Evolutionary conservation across 768 basidiomycete species (phyloP).

Genomic region (Trametes villosa): DNA sequence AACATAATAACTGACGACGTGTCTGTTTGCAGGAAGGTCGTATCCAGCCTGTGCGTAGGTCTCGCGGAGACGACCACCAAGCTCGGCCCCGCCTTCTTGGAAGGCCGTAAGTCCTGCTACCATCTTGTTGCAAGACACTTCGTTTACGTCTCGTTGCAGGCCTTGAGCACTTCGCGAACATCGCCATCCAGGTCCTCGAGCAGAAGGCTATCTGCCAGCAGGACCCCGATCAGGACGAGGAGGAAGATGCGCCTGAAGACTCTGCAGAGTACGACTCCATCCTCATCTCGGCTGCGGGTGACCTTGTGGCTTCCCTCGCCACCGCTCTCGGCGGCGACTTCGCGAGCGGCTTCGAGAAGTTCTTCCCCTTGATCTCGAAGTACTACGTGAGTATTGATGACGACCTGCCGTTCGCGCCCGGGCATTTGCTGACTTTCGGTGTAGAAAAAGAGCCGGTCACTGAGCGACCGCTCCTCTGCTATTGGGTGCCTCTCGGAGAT

Average conservation of each 20-base stretch:
- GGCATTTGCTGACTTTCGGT: background rate
- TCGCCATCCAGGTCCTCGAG: slow-evolving; percentile 85
- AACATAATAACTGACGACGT: slow-evolving; percentile 26
- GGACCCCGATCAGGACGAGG: slow-evolving; percentile 91
- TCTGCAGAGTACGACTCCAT: slow-evolving; percentile 97
- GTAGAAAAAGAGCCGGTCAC: slow-evolving; percentile 83
- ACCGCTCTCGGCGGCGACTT: slow-evolving; percentile 87
- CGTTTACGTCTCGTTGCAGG: slow-evolving; percentile 43
- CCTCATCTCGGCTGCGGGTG: slow-evolving; percentile 90
- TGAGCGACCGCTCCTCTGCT: slow-evolving; percentile 90
- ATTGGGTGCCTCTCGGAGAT: slow-evolving; percentile 96
- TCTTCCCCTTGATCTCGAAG: slow-evolving; percentile 87
- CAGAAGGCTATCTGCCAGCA: slow-evolving; percentile 97
- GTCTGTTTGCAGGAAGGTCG: slow-evolving; percentile 68
- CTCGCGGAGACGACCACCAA: slow-evolving; percentile 92
- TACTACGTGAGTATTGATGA: slow-evolving; percentile 73
- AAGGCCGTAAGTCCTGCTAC: slow-evolving; percentile 61
- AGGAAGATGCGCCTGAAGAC: slow-evolving; percentile 83
- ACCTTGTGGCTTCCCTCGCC: slow-evolving; percentile 90
- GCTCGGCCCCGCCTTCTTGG: slow-evolving; percentile 86
- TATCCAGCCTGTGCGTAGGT: slow-evolving; percentile 83
- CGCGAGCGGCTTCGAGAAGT: slow-evolving; percentile 76
- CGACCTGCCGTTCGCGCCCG: too few relatives aligned
- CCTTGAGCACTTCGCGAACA: slow-evolving; percentile 76
- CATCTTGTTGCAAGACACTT: background rate